Conservation (phyloP, 2,329 filamentous ascomycete species). For the Ascochyta clinopodiicola region DNA sequence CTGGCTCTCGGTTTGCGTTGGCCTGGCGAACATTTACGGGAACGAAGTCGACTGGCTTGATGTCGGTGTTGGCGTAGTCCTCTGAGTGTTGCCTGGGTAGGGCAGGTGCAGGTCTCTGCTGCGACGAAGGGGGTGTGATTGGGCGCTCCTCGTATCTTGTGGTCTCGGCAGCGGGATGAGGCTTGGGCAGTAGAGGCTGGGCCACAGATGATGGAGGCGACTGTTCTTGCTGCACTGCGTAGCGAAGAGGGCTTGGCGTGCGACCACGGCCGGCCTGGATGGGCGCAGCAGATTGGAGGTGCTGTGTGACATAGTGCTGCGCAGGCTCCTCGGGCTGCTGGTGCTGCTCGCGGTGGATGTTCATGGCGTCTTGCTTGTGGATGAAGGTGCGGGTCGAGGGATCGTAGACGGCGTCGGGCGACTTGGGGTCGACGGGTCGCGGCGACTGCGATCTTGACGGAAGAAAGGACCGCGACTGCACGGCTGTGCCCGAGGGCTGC, state of each 20-base stretch:
- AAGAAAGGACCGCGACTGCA: slow-evolving; percentile 38
- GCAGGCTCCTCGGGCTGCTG: slow-evolving; percentile 32
- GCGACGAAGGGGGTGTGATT: slow-evolving; percentile 7
- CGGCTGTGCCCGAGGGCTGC: slow-evolving; percentile 57
- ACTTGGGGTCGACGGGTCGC: slow-evolving; percentile 45
- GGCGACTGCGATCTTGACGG: slow-evolving; percentile 21
- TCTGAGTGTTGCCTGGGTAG: slow-evolving; percentile 45
- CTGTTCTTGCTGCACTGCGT: slow-evolving; percentile 19
- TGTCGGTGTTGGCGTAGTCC: slow-evolving; percentile 53
- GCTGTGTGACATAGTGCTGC: slow-evolving; percentile 31
- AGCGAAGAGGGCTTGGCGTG: slow-evolving; percentile 29
- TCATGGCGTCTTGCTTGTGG: slow-evolving; percentile 47
- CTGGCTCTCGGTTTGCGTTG: slow-evolving; percentile 27
- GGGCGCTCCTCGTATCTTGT: slow-evolving; percentile 16
- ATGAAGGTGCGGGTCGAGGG: slow-evolving; percentile 48
- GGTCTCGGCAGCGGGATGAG: slow-evolving; percentile 1
- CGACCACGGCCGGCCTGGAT: slow-evolving; percentile 15
- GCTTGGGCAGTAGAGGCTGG: slow-evolving; percentile 13
- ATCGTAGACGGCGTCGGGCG: slow-evolving; percentile 46
- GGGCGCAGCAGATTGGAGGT: slow-evolving; percentile 21
- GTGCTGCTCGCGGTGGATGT: slow-evolving; percentile 38
- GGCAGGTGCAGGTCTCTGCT: slow-evolving; percentile 7
- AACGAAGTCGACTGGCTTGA: slow-evolving; percentile 13
- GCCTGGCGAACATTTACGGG: slow-evolving; percentile 27
- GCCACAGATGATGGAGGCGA: slow-evolving; percentile 18